A percentile compares a stretch with the other conserved stretches of the same genome.
These are phyloP conservation scores for Westerdykella sp. DNA, from an alignment of 2,329 filamentous ascomycete species.

Conservation along the genomic window DNA sequence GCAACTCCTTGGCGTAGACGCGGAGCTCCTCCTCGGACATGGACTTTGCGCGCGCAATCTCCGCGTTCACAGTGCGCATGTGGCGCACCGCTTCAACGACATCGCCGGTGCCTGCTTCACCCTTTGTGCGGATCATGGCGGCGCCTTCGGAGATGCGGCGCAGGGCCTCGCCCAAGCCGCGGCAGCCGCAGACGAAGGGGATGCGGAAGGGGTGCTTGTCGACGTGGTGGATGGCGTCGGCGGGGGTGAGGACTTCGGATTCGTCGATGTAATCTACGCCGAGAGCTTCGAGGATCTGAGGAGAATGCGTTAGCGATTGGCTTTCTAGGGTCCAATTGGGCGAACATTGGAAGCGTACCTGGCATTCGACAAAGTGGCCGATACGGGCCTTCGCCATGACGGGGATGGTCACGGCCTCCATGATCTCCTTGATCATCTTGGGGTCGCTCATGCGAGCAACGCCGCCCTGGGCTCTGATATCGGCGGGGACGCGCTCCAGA, in stretches of 20 bases:
- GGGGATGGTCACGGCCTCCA: conserved; percentile 89
- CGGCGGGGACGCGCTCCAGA: conserved; percentile 91
- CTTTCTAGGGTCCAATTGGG: background rate
- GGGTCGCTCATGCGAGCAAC: conserved; percentile 97
- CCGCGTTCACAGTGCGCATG: conserved; percentile 80
- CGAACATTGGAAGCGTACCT: conserved; percentile 42
- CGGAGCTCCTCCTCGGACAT: conserved; percentile 68
- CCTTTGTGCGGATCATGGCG: conserved; percentile 98
- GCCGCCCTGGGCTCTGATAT: conserved; percentile 87
- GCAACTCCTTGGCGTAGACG: conserved; percentile 73
- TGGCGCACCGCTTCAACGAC: conserved; percentile 95
- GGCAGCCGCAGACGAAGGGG: conserved; percentile 94
- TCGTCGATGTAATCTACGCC: conserved; percentile 98
- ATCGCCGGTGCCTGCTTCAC: conserved; percentile 94
- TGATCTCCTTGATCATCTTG: conserved; percentile 89
- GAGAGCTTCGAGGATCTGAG: conserved; percentile 82
- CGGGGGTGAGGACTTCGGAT: conserved; percentile 93
- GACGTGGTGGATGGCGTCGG: conserved; percentile 85
- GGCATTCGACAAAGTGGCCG: conserved; percentile 96
- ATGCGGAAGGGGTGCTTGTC: conserved; percentile 76
- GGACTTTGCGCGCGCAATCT: conserved; percentile 66
- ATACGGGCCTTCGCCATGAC: conserved; percentile 99
- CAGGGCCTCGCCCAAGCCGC: conserved; percentile 88
- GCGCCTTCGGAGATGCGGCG: conserved; percentile 87
- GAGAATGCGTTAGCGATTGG: background rate